Percentiles rank a stretch among this genome's conserved stretches.
These are phyloP conservation scores for Leersia perrieri DNA, from an alignment of 176 grass and related monocot genomes.

Conservation along the genomic window DNA sequence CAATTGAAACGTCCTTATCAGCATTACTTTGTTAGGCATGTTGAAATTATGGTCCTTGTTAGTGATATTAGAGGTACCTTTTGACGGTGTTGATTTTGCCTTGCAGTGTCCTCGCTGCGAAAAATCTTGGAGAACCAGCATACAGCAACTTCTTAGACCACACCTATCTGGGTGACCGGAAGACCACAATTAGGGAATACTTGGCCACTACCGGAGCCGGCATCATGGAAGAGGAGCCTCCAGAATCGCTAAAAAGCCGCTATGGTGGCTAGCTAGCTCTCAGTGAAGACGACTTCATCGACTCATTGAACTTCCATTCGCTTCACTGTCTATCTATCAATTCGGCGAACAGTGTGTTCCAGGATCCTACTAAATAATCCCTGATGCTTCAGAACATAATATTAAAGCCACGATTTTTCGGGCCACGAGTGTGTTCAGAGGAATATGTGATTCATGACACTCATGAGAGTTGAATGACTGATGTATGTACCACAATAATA, in stretches of 20 bases:
- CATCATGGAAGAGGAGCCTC: constrained; percentile 92
- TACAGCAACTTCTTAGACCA: constrained; percentile 84
- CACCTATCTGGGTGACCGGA: constrained; percentile 82
- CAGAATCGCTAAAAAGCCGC: constrained; percentile 56
- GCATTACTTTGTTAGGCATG: neutral
- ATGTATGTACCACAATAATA: constrained; percentile 14
- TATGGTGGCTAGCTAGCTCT: constrained; percentile 72
- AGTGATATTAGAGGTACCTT: neutral
- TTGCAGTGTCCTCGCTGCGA: constrained; percentile 79
- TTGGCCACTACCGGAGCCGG: constrained; percentile 62
- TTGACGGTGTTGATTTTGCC: constrained; percentile 12
- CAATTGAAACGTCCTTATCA: neutral
- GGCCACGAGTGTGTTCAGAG: neutral
- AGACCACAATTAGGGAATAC: constrained; percentile 59
- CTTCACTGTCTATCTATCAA: neutral
- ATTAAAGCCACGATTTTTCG: neutral
- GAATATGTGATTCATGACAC: neutral
- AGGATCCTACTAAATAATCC: constrained; percentile 23
- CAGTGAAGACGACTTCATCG: neutral
- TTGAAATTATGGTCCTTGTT: neutral
- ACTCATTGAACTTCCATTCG: neutral
- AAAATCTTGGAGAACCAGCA: constrained; percentile 74
- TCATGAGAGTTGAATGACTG: constrained; percentile 1
- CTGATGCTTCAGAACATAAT: neutral
- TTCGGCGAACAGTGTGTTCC: neutral